These are phyloP conservation scores for Malus orientalis DNA, from an alignment of 306 rosid genomes.

Conservation along the genomic window DNA sequence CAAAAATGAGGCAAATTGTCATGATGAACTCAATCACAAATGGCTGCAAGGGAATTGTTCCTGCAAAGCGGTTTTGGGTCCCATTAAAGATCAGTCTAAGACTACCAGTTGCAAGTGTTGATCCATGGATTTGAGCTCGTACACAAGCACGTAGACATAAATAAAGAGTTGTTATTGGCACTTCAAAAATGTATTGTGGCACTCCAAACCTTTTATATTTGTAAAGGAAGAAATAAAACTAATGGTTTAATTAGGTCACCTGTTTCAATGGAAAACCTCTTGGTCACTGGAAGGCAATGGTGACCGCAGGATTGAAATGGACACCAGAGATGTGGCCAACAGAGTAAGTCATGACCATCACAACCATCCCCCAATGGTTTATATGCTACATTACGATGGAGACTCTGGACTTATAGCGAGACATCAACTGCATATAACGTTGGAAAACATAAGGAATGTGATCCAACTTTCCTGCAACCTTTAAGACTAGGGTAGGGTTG, in stretches of 20 bases:
- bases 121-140: constrained; percentile 51
- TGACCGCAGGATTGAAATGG: constrained; percentile 39
- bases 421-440: too few relatives aligned
- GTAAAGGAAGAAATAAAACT: not conserved
- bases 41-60: constrained; percentile 51
- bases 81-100: constrained; percentile 48
- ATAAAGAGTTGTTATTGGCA: too few relatives aligned
- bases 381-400: too few relatives aligned
- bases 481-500: too few relatives aligned
- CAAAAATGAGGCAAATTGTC: constrained; percentile 73
- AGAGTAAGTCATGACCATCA: constrained; percentile 54
- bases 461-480: too few relatives aligned
- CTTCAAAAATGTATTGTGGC: too few relatives aligned
- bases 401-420: too few relatives aligned
- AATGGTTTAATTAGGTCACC: constrained; percentile 44
- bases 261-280: constrained; percentile 52
- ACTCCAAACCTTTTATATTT: not conserved
- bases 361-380: constrained; percentile 55
- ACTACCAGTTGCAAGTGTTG: constrained; percentile 70
- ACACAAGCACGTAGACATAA: too few relatives aligned
- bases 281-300: constrained; percentile 49
- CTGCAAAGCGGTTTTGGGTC: constrained; percentile 32
- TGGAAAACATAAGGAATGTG: too few relatives aligned
- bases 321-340: constrained; percentile 84
- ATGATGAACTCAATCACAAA: constrained; percentile 66